Conservation (phyloP, 2,329 filamentous ascomycete genomes). For the Paracorniculantispora psalliotae region DNA sequence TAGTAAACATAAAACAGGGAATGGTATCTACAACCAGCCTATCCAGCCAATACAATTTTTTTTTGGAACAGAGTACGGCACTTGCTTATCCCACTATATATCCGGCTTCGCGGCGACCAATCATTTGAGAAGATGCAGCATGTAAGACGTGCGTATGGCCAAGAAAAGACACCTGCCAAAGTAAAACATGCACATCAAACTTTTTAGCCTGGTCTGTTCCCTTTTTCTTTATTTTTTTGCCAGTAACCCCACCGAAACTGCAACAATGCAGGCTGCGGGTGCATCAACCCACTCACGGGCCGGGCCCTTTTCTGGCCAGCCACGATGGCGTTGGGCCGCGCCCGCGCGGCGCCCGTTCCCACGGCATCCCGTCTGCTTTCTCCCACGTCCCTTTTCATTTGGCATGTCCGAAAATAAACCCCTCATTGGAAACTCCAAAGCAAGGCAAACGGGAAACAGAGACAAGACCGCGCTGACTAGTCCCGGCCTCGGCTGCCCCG, state of each 20-base stretch:
- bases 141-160: conserved; percentile 1
- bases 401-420: background rate
- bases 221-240: background rate
- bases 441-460: too few relatives aligned
- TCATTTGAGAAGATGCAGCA: conserved; percentile 1
- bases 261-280: conserved; percentile 1
- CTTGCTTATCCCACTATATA: too few relatives aligned
- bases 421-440: too few relatives aligned
- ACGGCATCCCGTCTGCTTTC: background rate
- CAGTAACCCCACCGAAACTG: background rate
- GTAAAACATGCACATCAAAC: background rate
- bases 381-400: background rate
- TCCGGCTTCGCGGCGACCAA: conserved; percentile 1
- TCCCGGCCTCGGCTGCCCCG: too few relatives aligned
- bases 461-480: too few relatives aligned
- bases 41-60: too few relatives aligned
- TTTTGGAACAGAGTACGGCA: background rate
- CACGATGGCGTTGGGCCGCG: conserved; percentile 8
- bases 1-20: background rate
- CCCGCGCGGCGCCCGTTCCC: background rate
- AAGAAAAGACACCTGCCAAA: background rate
- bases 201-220: too few relatives aligned
- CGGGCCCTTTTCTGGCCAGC: background rate
- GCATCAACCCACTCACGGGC: conserved; percentile 4
- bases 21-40: too few relatives aligned